These are phyloP conservation scores for Pythium sukuiense DNA, from an alignment of 352 stramenopile genomes.

Conservation along the genomic window DNA sequence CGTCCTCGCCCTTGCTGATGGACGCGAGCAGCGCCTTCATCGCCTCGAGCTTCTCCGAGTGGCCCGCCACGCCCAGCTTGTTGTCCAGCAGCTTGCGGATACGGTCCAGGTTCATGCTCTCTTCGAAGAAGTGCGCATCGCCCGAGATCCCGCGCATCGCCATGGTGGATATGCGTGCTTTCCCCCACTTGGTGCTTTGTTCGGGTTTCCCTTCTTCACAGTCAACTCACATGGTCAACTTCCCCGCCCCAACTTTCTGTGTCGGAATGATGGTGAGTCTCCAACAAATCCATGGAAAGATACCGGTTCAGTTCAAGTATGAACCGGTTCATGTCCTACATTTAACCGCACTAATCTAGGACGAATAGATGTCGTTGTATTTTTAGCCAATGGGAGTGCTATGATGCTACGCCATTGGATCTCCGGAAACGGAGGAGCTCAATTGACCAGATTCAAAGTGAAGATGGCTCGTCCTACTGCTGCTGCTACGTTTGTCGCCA, in stretches of 20 bases:
- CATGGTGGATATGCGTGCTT: constrained; percentile 17
- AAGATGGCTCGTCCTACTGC: constrained; percentile 67
- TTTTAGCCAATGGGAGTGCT: not conserved
- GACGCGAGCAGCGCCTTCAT: constrained; percentile 99
- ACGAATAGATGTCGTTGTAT: not conserved
- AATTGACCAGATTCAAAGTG: not conserved
- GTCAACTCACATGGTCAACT: not conserved
- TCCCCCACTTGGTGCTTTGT: not conserved
- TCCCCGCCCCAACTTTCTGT: not conserved
- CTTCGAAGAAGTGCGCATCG: constrained; percentile 97
- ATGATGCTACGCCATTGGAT: not conserved
- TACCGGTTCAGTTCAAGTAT: constrained; percentile 8
- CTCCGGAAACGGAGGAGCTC: not conserved
- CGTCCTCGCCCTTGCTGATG: constrained; percentile 97
- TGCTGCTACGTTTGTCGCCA: constrained; percentile 63
- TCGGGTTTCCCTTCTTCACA: not conserved
- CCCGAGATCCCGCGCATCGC: constrained; percentile 81
- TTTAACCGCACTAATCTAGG: constrained; percentile 11
- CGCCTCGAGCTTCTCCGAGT: constrained; percentile 92
- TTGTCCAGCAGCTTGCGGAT: constrained; percentile 89
- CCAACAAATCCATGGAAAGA: constrained; percentile 13
- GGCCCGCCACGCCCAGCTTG: constrained; percentile 83
- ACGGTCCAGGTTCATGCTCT: constrained; percentile 92
- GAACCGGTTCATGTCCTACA: constrained; percentile 4
- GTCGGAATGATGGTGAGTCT: constrained; percentile 17